These are phyloP conservation scores for Ceratobasidium sp. DNA, from an alignment of 1,284 basidiomycete species.

Conservation along the genomic window DNA sequence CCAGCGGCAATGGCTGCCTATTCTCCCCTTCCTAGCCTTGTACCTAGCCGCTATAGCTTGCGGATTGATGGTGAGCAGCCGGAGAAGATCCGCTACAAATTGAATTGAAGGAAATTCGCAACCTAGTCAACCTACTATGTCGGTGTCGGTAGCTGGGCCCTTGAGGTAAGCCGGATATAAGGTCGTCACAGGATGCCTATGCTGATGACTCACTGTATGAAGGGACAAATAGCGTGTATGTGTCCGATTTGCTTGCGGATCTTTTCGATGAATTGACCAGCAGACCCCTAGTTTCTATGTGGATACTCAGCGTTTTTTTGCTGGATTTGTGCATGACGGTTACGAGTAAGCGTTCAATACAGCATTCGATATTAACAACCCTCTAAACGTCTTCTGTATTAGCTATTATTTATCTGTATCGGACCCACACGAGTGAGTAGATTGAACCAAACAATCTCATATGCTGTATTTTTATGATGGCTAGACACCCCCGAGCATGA, in stretches of 20 bases:
- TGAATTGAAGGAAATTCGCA: too few relatives aligned
- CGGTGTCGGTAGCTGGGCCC: too few relatives aligned
- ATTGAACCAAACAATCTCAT: too few relatives aligned
- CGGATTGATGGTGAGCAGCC: conserved; percentile 1
- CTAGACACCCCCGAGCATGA: background rate
- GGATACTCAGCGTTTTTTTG: conserved; percentile 15
- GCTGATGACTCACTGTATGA: too few relatives aligned
- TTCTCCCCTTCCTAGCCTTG: conserved; percentile 7
- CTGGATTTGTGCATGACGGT: conserved; percentile 20
- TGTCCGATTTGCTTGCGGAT: too few relatives aligned
- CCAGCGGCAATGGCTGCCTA: background rate
- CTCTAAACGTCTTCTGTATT: background rate
- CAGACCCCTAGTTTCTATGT: conserved; percentile 2
- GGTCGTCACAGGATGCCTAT: too few relatives aligned
- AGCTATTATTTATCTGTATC: conserved; percentile 23
- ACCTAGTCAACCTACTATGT: too few relatives aligned
- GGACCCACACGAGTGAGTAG: background rate
- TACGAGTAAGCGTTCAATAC: conserved; percentile 19
- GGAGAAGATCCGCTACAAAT: too few relatives aligned
- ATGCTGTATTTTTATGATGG: too few relatives aligned
- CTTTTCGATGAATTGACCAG: background rate
- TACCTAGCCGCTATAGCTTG: background rate
- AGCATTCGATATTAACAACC: background rate
- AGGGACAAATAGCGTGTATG: too few relatives aligned
- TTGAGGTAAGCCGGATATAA: too few relatives aligned